phyloP scores from a whole-genome alignment of 2,329 filamentous ascomycete species.

The Apiospora rasikravindrae region DNA sequence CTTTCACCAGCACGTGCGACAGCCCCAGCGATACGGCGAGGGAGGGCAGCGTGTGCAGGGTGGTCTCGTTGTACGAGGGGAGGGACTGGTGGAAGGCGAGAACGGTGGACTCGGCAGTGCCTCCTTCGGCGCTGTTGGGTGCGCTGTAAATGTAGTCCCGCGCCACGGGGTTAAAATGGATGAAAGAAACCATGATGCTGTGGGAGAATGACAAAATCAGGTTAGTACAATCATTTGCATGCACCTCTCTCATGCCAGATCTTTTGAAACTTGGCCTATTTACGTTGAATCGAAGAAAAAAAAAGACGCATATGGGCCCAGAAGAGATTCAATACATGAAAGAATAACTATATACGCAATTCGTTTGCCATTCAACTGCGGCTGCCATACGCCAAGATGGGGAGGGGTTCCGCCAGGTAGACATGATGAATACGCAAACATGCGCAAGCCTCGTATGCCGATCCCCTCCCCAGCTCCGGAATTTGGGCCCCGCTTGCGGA shows the following conservation, averaged over 20 bases:
- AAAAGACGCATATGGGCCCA: background rate
- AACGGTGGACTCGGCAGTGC: background rate
- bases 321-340: background rate
- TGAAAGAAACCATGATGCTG: background rate
- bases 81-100: constrained; percentile 62
- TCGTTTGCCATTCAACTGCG: background rate
- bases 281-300: background rate
- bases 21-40: constrained; percentile 65
- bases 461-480: background rate
- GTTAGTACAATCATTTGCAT: background rate
- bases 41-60: constrained; percentile 53
- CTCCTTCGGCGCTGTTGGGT: background rate
- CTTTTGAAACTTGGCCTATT: background rate
- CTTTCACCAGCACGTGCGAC: constrained; percentile 67
- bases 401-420: background rate
- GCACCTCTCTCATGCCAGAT: background rate
- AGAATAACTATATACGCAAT: background rate
- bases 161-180: constrained; percentile 10
- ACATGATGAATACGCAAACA: background rate
- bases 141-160: background rate
- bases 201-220: background rate
- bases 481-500: constrained; percentile 7
- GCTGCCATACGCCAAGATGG: background rate
- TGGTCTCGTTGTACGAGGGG: constrained; percentile 61
- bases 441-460: background rate